Base-by-base conservation (phyloP, 2,329 filamentous ascomycete species). In the Diplodia intermedia region DNA sequence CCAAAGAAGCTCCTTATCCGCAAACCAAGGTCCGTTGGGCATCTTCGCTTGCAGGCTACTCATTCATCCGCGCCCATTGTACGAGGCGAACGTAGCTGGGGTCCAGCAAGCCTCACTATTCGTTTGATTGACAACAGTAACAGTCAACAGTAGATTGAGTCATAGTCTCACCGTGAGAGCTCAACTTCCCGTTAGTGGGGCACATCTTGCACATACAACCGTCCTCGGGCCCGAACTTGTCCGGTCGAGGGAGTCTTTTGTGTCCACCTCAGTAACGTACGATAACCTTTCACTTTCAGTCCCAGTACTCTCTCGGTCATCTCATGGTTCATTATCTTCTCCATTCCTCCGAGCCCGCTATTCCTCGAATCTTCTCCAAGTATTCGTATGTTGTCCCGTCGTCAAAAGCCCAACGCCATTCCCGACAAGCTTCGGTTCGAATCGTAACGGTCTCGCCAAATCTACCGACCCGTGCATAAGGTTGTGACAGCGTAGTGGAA, bases 21-120 rank as follows among this genome's bases (percentile, higher is more conserved):
- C 7, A 49, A 26, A 7, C 40, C 40, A 43, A 36, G 18, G 29
- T 40, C 23, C 11, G 50, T 63, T 52, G 60, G 60, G 60, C 60
- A 38, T 11, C 43, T 40, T 20, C 15, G n/a, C 18, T 26, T 7
- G 47, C 20, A 49, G n/a, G 20, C 60, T 52, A 8, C 31, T 50
- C 29, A 7, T 50, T 20, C 56, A 33, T 61, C 33, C 31, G 38
- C 31, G 33, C 60, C 60, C 60, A 63, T 38, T 52, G 50, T 26
- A 12, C 47, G 47, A 63, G 60, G 60, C 60, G 60, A 52, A 38
- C 60, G 47, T 62, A 33, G n/a, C 40, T 26, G 60, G 31, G 3
- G 18, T 33, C 26, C 40, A 53, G 40, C n/a, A 38, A 63, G 60
- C 47, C 47, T 63, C 60, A 63, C 60, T 57, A 7, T 47, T 47